Base-by-base conservation (phyloP, 495 filamentous ascomycete species). In the Penicillium coffeae region DNA sequence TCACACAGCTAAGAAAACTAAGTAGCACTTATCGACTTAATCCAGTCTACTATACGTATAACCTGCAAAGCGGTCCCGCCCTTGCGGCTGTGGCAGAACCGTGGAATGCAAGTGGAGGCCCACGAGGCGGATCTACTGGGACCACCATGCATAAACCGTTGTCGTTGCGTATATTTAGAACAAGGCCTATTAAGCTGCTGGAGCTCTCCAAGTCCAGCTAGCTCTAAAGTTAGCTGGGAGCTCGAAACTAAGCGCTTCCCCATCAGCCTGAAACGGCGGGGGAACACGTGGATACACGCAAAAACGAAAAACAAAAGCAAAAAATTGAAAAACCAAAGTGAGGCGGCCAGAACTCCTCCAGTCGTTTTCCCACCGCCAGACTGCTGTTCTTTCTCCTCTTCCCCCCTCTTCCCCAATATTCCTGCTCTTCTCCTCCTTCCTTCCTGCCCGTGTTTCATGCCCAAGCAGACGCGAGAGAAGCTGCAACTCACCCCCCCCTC, bases 211-310 rank as follows among this genome's bases (percentile, higher is more conserved):
- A 7, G 8, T n/a, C 8, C 14, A 18, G 19, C 19, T 40, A 16
- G 13, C 6, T 9, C 13, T 39, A 15, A 12, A 14, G 21, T 43
- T 22, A n/a, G n/a, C n/a, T n/a, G n/a, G n/a, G n/a, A n/a, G n/a
- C 33, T 16, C 34, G 15, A 33, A 40, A 30, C 20, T 38, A 47
- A 19, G 14, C 14, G 41, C 18, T 21, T 38, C 20, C 22, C 36
- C 36, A 14, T 42, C 27, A 13, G 37, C 13, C 42, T 34, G 14
- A 10, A 12, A 18, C 14, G 36, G 41, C 48, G 65, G 64, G 63
- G 67, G 58, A 64, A 60, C 70, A 72, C 70, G 69, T 74, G 69
- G 63, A 73, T 67, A 25, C 42, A 19, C 7, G 5, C 13, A 16
- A 44, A 15, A 60, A 41, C 42, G 45, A 42, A 45, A 57, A 49